These are phyloP conservation scores for Metschnikowia dekortorum DNA, from an alignment of 805 yeast species.

Conservation along the genomic window DNA sequence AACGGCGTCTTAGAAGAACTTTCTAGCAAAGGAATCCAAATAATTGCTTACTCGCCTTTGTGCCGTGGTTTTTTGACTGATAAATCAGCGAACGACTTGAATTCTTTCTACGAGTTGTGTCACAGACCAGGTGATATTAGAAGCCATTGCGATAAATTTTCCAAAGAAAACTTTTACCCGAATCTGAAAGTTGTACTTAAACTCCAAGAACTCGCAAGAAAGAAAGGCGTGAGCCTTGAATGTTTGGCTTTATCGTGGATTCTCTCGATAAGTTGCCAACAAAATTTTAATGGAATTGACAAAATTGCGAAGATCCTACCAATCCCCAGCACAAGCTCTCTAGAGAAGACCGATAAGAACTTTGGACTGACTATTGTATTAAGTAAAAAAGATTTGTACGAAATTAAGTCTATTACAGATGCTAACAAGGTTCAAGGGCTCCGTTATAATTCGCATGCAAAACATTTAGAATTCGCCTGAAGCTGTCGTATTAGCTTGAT, in stretches of 20 bases:
- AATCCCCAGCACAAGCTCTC: slow-evolving; percentile 72
- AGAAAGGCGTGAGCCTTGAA: slow-evolving; percentile 56
- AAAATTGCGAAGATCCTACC: slow-evolving; percentile 60
- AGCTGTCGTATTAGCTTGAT: neutral
- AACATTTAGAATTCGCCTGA: slow-evolving; percentile 11
- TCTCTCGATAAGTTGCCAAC: slow-evolving; percentile 63
- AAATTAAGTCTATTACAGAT: slow-evolving; percentile 45
- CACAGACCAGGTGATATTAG: slow-evolving; percentile 61
- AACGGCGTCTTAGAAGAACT: slow-evolving; percentile 64
- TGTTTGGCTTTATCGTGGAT: slow-evolving; percentile 38
- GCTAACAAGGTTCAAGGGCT: slow-evolving; percentile 49
- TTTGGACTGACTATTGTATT: slow-evolving; percentile 41
- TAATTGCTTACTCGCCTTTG: slow-evolving; percentile 80
- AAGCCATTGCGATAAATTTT: slow-evolving; percentile 50
- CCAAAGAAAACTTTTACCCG: slow-evolving; percentile 48
- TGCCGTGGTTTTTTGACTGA: slow-evolving; percentile 79
- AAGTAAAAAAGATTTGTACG: slow-evolving; percentile 52
- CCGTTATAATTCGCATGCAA: slow-evolving; percentile 41
- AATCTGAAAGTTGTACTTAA: slow-evolving; percentile 49
- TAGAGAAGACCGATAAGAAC: slow-evolving; percentile 59
- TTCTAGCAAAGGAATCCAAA: slow-evolving; percentile 55
- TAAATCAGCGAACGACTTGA: slow-evolving; percentile 34
- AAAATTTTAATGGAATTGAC: slow-evolving; percentile 38
- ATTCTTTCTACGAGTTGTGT: slow-evolving; percentile 20
- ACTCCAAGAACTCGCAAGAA: slow-evolving; percentile 48